Base-by-base conservation (phyloP, 2,329 filamentous ascomycete genomes). In the Ophidiomyces ophidiicola region DNA sequence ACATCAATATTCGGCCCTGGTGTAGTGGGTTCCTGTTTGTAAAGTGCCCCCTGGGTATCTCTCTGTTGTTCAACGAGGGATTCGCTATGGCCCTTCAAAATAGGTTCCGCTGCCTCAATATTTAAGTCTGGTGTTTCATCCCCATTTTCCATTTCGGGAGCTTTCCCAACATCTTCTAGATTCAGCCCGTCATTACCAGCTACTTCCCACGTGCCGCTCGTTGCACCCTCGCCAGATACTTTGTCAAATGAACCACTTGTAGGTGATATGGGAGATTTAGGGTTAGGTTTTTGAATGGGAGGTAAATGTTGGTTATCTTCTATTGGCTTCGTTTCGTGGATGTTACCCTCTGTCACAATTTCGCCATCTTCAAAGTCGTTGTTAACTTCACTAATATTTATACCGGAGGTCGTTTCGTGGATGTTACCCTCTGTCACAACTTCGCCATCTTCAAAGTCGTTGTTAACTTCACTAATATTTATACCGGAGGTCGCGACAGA, bases 1-100 rank as follows among this genome's bases (percentile, higher is more conserved):
- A 56, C 43, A 41, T 58, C 50, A 28, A 8, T 19, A 4, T 48
- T 46, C 15, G 48, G 46, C 49, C 47, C 44, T 26, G 48, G 44
- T 15, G 46, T 50, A n/a, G 32, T 31, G 39, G 42, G 41, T 8
- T 15, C 24, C 10, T 39, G 15, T 19, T n/a, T n/a, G n/a, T n/a
- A n/a, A 6, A 18, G 4, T 34, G 6, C 14, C 21, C 12, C 15
- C 17, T n/a, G 15, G 14, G 34, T 10, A 31, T 17, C 6, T 19
- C 6, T 36, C 14, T 31, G 31, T 6, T 46, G 42, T 38, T 47
- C 40, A 20, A 31, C 26, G 7, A 8, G 24, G 24, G n/a, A n/a
- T 11, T 26, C 24, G 11, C 7, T 26, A 8, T 7, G 7, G 7
- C 11, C 24, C 11, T 8, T 11, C 24, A 26, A 26, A 26, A 11